Conservation (phyloP, 2,329 filamentous ascomycete genomes). For the Alternaria consortialis region DNA sequence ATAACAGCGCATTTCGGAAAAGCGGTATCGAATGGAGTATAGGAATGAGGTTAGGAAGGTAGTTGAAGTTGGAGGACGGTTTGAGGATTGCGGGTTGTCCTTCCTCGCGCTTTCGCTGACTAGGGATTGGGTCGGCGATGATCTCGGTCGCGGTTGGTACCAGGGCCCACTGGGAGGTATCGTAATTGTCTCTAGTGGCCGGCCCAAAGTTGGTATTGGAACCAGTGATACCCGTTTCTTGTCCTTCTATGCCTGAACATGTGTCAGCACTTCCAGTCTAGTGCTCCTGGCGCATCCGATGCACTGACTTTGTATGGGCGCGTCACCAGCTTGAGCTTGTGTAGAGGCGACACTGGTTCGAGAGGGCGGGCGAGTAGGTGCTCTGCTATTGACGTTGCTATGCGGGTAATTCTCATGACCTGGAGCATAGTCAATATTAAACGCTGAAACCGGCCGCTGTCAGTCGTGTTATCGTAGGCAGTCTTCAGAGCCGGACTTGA, state of each 20-base stretch:
- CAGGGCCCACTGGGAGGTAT: conserved; percentile 65
- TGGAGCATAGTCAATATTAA: conserved; percentile 47
- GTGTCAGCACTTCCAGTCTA: conserved; percentile 23
- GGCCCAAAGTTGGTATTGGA: conserved; percentile 61
- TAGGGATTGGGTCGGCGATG: conserved; percentile 62
- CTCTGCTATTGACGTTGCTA: conserved; percentile 44
- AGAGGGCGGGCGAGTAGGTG: conserved; percentile 49
- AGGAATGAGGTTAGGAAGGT: conserved; percentile 66
- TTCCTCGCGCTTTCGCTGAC: conserved; percentile 56
- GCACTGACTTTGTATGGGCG: conserved; percentile 46
- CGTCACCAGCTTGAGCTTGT: conserved; percentile 41
- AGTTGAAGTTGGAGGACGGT: conserved; percentile 61
- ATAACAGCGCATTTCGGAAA: conserved; percentile 65
- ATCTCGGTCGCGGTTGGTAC: conserved; percentile 60
- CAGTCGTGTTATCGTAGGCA: conserved; percentile 21
- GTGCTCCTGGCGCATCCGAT: not conserved
- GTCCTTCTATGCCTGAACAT: conserved; percentile 48
- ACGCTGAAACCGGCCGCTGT: conserved; percentile 34
- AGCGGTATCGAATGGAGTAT: conserved; percentile 70
- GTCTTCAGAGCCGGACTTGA: conserved; percentile 11
- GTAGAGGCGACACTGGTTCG: conserved; percentile 44
- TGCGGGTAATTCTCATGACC: conserved; percentile 44
- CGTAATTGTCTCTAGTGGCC: conserved; percentile 64
- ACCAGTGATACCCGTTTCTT: conserved; percentile 65
- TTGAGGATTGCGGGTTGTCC: conserved; percentile 67